Evolutionary conservation across 2,329 filamentous ascomycete species (phyloP).

Genomic region (Fusarium sp.): DNA sequence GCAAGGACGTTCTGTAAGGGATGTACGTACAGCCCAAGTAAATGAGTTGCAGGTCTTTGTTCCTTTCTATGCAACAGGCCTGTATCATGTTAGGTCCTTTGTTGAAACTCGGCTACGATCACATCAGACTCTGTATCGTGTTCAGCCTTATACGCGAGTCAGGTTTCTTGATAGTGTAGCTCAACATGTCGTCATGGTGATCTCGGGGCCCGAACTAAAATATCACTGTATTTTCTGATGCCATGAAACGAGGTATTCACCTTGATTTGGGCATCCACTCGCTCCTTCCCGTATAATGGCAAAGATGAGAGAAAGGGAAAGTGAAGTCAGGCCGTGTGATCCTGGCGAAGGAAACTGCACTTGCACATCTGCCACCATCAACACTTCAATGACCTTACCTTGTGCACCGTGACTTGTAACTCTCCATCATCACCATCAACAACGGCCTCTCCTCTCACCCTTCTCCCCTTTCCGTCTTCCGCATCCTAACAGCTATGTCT

Average conservation of each 20-base stretch:
- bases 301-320: background rate
- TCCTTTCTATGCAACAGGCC: background rate
- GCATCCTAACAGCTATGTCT: conserved; percentile 14
- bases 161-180: background rate
- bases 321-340: background rate
- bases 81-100: background rate
- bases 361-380: conserved; percentile 5
- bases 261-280: background rate
- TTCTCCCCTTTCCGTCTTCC: background rate
- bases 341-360: background rate
- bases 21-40: background rate
- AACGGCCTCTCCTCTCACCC: conserved; percentile 4
- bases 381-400: background rate
- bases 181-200: conserved; percentile 4
- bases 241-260: background rate
- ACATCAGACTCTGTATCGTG: background rate
- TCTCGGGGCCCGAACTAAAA: background rate
- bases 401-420: background rate
- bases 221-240: background rate
- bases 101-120: background rate
- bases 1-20: background rate
- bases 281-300: background rate
- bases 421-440: conserved; percentile 8
- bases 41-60: background rate
- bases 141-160: conserved; percentile 23